Conservation (phyloP, 306 rosid species). For the Urtica urens region DNA sequence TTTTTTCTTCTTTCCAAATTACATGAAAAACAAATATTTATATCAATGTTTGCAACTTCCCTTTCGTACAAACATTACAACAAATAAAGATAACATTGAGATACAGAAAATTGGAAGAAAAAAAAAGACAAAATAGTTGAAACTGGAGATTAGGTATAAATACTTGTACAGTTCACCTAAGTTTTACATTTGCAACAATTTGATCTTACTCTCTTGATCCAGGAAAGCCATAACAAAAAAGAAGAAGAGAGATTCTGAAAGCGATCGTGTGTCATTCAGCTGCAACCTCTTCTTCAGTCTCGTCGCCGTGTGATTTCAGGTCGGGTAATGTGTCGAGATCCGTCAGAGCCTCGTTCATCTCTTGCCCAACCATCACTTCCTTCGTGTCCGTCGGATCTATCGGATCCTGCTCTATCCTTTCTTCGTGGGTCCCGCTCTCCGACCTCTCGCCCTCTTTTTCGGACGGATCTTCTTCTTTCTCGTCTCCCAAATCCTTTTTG, state of each 20-base stretch:
- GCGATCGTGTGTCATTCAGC: constrained; percentile 36
- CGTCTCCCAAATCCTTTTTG: constrained; percentile 18
- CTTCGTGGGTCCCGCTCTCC: constrained; percentile 20
- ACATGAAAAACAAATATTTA: too few relatives aligned
- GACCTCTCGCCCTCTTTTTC: constrained; percentile 31
- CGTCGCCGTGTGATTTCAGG: constrained; percentile 36
- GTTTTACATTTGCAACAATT: too few relatives aligned
- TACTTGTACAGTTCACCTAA: too few relatives aligned
- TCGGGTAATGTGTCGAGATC: constrained; percentile 70
- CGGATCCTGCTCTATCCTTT: constrained; percentile 31
- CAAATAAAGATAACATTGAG: too few relatives aligned
- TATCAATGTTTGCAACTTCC: too few relatives aligned
- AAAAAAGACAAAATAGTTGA: background rate
- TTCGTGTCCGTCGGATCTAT: constrained; percentile 56
- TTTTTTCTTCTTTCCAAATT: too few relatives aligned
- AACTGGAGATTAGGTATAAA: too few relatives aligned
- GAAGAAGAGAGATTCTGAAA: constrained; percentile 13
- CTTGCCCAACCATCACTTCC: constrained; percentile 39
- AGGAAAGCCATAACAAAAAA: background rate
- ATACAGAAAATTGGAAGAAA: background rate
- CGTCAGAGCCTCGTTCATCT: constrained; percentile 30
- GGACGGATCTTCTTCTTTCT: too few relatives aligned
- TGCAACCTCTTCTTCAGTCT: constrained; percentile 44
- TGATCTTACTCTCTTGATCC: too few relatives aligned
- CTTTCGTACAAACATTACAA: too few relatives aligned